Base-by-base conservation (phyloP, 1,284 basidiomycete genomes). In the Microbotryomycetes sp. region DNA sequence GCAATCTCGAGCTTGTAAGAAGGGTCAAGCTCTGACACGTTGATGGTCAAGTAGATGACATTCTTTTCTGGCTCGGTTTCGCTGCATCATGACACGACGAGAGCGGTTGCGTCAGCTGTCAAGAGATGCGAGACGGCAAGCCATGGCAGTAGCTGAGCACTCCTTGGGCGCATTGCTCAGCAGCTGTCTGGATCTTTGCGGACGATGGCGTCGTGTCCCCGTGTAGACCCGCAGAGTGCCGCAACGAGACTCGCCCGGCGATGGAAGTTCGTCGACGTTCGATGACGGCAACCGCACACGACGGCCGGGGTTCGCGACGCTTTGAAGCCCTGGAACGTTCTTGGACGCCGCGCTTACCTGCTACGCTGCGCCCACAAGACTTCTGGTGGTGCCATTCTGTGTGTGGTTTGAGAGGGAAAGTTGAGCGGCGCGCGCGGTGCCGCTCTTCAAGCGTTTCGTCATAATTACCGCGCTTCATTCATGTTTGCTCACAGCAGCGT, bases 21-120 rank as follows among this genome's bases (percentile, higher is more conserved):
- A 5, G 65, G 59, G 54, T 60, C 61, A 48, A 69, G 61, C 49
- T 69, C 67, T 32, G 67, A 54, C 16, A 66, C 65, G 58, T 58
- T 58, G 65, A 69, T 60, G 29, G 67, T 69, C 16, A 69, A 59
- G 61, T 58, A 69, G 55, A 69, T 50, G 42, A 69, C 32, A 60
- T 69, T 69, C 58, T 62, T 59, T 23, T 54, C 52, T 14, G 65
- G 32, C 4, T 67, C 67, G n/a, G n/a, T 25, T 31, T 59, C 67
- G 45, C 65, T 64, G 54, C 36, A 42, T 9, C 9, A 42, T 12
- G 12, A 9, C 12, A 42, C 12, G 12, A 19, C 36, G 36, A 42
- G 36, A 42, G 36, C 12, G 9, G 36, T 9, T 22, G 28, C n/a
- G 49, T 22, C 49, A 50, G 49, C 49, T 12, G 19, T 42, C 36